Base-by-base conservation (phyloP, 2,329 filamentous ascomycete genomes). In the Juglanconis oblonga region DNA sequence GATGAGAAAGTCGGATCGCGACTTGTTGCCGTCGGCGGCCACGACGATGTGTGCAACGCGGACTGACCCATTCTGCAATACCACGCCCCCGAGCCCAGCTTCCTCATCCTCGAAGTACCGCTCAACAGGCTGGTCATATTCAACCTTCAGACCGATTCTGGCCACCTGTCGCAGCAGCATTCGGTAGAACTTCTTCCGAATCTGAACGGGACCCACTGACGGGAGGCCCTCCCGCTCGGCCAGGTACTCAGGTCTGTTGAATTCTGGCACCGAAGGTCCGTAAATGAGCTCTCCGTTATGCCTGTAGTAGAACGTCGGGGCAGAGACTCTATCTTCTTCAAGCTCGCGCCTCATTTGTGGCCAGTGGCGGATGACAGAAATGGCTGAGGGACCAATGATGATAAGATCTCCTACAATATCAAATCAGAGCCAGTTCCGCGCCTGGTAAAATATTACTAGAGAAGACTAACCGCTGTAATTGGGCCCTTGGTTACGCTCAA, bases 121-220 rank as follows among this genome's bases (percentile, higher is more conserved):
- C 32, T 66, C 67, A 4, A 73, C 71, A 3, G 60, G 52, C 57
- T 69, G 66, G 32, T 68, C 67, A 33, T 71, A 72, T 24, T 68
- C 64, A 44, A 73, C 67, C 13, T 64, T 55, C 11, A 74, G 59
- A 0, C 71, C 71, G 3, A 72, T 49, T 32, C 54, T 52, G 14
- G 64, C 55, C n/a, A 68, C 60, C 55, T 72, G 70, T 7, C 62
- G 61, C 17, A 71, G 55, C 13, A 68, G 53, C 60, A 65, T 52
- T 36, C 54, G 54, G 38, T 8, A 47, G 42, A 52, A 51, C 38
- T 54, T 47, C 8, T 31, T 38, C 5, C 55, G 55, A 7, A 57
- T 50, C 44, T 57, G 55, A 10, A 40, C 55, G 8, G 55, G 24
- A 13, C 7, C 44, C 5, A 13, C 29, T 6, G 6, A 29, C 3